Evolutionary conservation across 352 stramenopile genomes (phyloP).

Genomic region (Pythium folliculosum): DNA sequence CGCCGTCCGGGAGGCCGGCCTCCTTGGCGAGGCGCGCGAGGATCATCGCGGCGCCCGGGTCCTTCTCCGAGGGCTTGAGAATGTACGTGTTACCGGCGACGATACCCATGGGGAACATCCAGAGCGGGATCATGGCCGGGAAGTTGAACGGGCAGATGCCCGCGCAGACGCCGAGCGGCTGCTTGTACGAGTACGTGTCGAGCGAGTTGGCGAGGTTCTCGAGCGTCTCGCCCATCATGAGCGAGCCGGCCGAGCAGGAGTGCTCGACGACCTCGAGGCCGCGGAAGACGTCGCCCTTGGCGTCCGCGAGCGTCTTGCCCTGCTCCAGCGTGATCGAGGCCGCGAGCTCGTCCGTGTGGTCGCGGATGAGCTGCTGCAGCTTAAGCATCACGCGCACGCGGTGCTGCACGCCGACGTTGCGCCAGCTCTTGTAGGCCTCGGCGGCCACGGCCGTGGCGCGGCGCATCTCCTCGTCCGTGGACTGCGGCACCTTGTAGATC

Average conservation of each 20-base stretch:
- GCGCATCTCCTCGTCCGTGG: constrained; percentile 88
- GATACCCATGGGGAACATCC: constrained; percentile 89
- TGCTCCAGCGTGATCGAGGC: constrained; percentile 94
- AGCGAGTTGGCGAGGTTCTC: constrained; percentile 91
- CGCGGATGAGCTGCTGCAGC: constrained; percentile 94
- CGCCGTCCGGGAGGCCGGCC: constrained; percentile 92
- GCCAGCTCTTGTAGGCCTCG: constrained; percentile 92
- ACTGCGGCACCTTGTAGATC: constrained; percentile 85
- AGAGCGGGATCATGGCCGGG: constrained; percentile 97
- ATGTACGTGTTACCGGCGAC: constrained; percentile 97
- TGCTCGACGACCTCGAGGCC: constrained; percentile 90
- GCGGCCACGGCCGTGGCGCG: constrained; percentile 74
- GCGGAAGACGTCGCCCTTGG: constrained; percentile 96
- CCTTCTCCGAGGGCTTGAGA: constrained; percentile 96
- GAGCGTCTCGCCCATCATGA: constrained; percentile 96
- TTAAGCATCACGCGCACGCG: constrained; percentile 96
- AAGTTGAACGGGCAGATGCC: constrained; percentile 96
- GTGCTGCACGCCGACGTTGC: constrained; percentile 92
- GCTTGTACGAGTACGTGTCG: constrained; percentile 96
- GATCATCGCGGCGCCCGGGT: constrained; percentile 90
- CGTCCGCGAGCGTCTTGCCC: constrained; percentile 93
- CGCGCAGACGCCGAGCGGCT: constrained; percentile 94
- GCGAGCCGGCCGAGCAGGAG: constrained; percentile 69
- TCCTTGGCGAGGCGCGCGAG: constrained; percentile 92
- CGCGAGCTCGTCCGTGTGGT: constrained; percentile 94